Evolutionary conservation across 75 land plant species (phyloP).

Genomic region (Larix kaempferi): DNA sequence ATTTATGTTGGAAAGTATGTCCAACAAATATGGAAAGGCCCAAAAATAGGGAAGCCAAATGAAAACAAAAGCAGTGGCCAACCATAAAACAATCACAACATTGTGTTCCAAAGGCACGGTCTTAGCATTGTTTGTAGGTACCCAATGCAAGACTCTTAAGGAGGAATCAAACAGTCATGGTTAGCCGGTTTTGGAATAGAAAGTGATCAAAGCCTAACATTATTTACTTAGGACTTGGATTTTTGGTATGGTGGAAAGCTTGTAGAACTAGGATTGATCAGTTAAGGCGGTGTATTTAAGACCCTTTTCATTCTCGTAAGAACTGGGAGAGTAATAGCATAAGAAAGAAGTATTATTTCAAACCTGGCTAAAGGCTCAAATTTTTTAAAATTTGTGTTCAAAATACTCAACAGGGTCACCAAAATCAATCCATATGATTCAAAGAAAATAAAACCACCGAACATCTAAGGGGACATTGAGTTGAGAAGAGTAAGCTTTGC

Average conservation of each 20-base stretch:
- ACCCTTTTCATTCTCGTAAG: slow-evolving; percentile 57
- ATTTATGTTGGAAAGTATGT: no score
- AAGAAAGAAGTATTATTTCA: slow-evolving; percentile 68
- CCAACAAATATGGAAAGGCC: no score
- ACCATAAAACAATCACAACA: slow-evolving; percentile 69
- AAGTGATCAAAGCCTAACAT: slow-evolving; percentile 39
- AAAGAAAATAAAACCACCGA: slow-evolving; percentile 12
- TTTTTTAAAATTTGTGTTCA: slow-evolving; percentile 52
- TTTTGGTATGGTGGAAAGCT: slow-evolving; percentile 79
- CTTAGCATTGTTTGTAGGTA: slow-evolving; percentile 23
- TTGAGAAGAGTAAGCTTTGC: slow-evolving; percentile 39
- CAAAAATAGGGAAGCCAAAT: no score
- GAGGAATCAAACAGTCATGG: slow-evolving; percentile 48
- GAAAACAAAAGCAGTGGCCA: no score
- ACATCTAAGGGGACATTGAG: slow-evolving; percentile 49
- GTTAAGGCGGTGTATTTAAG: slow-evolving; percentile 43
- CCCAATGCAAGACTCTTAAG: slow-evolving; percentile 24
- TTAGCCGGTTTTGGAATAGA: slow-evolving; percentile 57
- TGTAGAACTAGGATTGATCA: slow-evolving; percentile 20
- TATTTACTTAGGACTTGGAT: slow-evolving; percentile 34
- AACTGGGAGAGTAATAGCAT: slow-evolving; percentile 69
- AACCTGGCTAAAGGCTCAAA: slow-evolving; percentile 60
- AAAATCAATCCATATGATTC: slow-evolving; percentile 46
- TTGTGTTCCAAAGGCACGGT: slow-evolving; percentile 61
- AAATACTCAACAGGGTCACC: slow-evolving; percentile 44